Conservation (phyloP, 805 yeast species). For the Vanderwaltozyma verrucispora region DNA sequence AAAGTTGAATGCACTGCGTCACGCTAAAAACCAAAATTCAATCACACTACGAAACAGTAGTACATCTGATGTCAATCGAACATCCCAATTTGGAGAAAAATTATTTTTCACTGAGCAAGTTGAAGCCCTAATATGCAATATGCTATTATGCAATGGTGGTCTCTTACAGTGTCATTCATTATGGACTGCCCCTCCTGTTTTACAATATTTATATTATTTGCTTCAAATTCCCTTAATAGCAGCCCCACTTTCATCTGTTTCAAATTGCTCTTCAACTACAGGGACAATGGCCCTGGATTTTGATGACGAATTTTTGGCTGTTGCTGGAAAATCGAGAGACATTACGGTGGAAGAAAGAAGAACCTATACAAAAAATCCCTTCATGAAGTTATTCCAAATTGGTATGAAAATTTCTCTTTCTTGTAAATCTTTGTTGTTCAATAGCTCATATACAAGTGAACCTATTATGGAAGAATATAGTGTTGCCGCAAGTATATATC, state of each 20-base stretch:
- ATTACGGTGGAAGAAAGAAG: constrained; percentile 13
- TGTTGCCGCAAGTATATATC: constrained; percentile 28
- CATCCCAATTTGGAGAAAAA: constrained; percentile 21
- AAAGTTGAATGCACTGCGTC: constrained; percentile 12
- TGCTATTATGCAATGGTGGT: constrained; percentile 24
- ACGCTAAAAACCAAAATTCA: constrained; percentile 10
- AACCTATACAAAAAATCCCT: constrained; percentile 22
- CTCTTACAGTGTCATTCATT: constrained; percentile 22
- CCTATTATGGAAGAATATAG: constrained; percentile 28
- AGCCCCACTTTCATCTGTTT: constrained; percentile 25
- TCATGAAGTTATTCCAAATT: constrained; percentile 21
- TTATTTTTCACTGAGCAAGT: constrained; percentile 18
- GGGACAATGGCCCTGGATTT: neutral
- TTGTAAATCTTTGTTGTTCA: constrained; percentile 21
- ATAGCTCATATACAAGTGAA: constrained; percentile 25
- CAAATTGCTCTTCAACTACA: neutral
- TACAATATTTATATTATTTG: constrained; percentile 19
- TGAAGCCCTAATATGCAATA: constrained; percentile 22
- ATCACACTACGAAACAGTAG: constrained; percentile 19
- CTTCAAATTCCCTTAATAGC: constrained; percentile 23
- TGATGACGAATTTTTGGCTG: neutral
- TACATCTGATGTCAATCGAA: constrained; percentile 10
- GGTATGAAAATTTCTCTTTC: constrained; percentile 23
- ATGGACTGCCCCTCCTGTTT: constrained; percentile 16
- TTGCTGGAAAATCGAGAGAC: constrained; percentile 7